These are phyloP conservation scores for Phytophthora colocasiae DNA, from an alignment of 352 stramenopile genomes.

Conservation along the genomic window DNA sequence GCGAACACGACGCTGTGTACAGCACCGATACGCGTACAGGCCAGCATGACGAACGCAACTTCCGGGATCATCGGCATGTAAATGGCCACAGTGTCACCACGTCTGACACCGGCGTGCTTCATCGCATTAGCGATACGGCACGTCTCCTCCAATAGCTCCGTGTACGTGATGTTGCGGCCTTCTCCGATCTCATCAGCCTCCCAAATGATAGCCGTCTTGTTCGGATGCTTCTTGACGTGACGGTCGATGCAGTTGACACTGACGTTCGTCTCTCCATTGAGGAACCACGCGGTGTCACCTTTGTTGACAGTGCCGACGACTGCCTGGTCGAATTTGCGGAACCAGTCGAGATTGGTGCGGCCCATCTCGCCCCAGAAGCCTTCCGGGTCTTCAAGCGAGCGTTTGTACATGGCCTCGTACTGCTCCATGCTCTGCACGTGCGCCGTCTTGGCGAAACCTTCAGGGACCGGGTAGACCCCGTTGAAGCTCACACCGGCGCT, in stretches of 20 bases:
- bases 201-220: slow-evolving; percentile 97
- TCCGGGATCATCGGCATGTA: slow-evolving; percentile 99
- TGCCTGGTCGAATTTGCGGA: slow-evolving; percentile 91
- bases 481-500: slow-evolving; percentile 40
- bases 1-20: slow-evolving; percentile 98
- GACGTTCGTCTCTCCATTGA: slow-evolving; percentile 94
- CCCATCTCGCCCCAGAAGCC: slow-evolving; percentile 93
- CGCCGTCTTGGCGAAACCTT: slow-evolving; percentile 55
- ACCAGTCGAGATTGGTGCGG: slow-evolving; percentile 92
- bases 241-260: slow-evolving; percentile 96
- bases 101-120: slow-evolving; percentile 76
- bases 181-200: slow-evolving; percentile 95
- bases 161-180: slow-evolving; percentile 59
- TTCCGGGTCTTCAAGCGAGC: slow-evolving; percentile 85
- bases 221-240: slow-evolving; percentile 73
- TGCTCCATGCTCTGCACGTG: slow-evolving; percentile 73
- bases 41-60: slow-evolving; percentile 97
- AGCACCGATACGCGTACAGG: slow-evolving; percentile 96
- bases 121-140: slow-evolving; percentile 96
- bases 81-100: slow-evolving; percentile 96
- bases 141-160: slow-evolving; percentile 47
- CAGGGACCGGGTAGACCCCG: slow-evolving; percentile 35
- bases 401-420: slow-evolving; percentile 88
- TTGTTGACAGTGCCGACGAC: slow-evolving; percentile 87
- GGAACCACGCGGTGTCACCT: slow-evolving; percentile 94